These are phyloP conservation scores for Macrophomina phaseolina DNA, from an alignment of 2,329 filamentous ascomycete species.

Conservation along the genomic window DNA sequence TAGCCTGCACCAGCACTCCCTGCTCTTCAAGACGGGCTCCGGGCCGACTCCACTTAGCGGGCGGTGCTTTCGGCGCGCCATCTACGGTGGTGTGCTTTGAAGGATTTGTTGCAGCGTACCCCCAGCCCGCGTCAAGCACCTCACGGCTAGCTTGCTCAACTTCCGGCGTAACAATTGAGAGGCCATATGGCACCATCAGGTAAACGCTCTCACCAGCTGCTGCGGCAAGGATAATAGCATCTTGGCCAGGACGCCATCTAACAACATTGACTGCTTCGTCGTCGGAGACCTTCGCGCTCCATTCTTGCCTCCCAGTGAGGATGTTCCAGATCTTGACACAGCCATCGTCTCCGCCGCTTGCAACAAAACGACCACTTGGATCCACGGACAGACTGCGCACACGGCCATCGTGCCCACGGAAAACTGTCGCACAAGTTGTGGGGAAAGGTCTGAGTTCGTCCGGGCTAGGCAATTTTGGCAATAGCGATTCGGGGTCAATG, in stretches of 20 bases:
- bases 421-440: conserved; percentile 84
- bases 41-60: conserved; percentile 84
- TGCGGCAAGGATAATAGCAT: conserved; percentile 80
- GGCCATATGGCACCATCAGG: conserved; percentile 70
- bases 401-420: conserved; percentile 84
- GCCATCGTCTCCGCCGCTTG: conserved; percentile 93
- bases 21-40: conserved; percentile 73
- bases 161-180: conserved; percentile 72
- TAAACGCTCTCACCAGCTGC: conserved; percentile 85
- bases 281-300: conserved; percentile 78
- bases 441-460: conserved; percentile 96
- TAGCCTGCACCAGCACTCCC: conserved; percentile 80
- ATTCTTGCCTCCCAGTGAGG: conserved; percentile 82
- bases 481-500: conserved; percentile 90
- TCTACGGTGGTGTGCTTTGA: conserved; percentile 62
- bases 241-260: conserved; percentile 84
- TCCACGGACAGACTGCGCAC: conserved; percentile 86
- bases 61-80: conserved; percentile 70
- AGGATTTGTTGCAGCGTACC: conserved; percentile 70
- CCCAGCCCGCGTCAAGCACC: conserved; percentile 86
- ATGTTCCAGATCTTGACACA: conserved; percentile 91
- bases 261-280: conserved; percentile 84
- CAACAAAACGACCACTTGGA: conserved; percentile 82
- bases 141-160: conserved; percentile 76
- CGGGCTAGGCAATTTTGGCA: conserved; percentile 90